Conservation (phyloP, 2,329 filamentous ascomycete species). For the Pseudocercospora cruenta region DNA sequence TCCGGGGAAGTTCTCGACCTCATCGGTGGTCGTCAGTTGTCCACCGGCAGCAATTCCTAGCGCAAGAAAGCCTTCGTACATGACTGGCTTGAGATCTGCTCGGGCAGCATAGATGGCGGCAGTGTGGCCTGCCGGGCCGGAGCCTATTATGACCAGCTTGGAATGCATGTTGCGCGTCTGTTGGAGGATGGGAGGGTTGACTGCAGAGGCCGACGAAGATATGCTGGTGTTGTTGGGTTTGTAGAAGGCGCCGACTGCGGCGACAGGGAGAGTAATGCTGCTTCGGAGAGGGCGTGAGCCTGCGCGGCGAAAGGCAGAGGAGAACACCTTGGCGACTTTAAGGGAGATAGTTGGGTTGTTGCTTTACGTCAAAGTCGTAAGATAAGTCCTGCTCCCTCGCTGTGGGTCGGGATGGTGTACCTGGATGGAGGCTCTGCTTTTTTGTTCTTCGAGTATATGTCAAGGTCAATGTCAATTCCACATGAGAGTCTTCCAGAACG, state of each 20-base stretch:
- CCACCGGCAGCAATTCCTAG: constrained; percentile 95
- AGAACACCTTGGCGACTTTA: constrained; percentile 76
- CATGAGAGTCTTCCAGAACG: background rate
- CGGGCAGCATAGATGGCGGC: constrained; percentile 94
- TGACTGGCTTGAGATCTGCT: constrained; percentile 89
- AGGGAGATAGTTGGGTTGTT: background rate
- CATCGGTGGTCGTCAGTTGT: constrained; percentile 96
- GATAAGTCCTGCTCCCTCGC: background rate
- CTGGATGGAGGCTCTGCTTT: background rate
- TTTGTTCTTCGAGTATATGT: background rate
- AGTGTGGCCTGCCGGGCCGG: constrained; percentile 95
- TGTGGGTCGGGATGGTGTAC: background rate
- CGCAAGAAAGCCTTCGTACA: constrained; percentile 98
- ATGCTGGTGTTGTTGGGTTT: constrained; percentile 41
- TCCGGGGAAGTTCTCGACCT: constrained; percentile 97
- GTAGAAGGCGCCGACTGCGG: constrained; percentile 71
- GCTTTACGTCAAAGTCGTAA: background rate
- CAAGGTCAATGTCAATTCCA: background rate
- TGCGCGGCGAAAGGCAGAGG: constrained; percentile 73
- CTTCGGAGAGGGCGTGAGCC: constrained; percentile 67
- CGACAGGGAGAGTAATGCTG: constrained; percentile 71
- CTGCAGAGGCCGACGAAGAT: constrained; percentile 31
- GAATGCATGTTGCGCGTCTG: constrained; percentile 75
- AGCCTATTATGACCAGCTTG: constrained; percentile 79
- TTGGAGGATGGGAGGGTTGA: constrained; percentile 30